Evolutionary conservation across 2,329 filamentous ascomycete genomes (phyloP), one percentile per base, ranked within the genome.

Genomic region (Aspergillus sp.): DNA sequence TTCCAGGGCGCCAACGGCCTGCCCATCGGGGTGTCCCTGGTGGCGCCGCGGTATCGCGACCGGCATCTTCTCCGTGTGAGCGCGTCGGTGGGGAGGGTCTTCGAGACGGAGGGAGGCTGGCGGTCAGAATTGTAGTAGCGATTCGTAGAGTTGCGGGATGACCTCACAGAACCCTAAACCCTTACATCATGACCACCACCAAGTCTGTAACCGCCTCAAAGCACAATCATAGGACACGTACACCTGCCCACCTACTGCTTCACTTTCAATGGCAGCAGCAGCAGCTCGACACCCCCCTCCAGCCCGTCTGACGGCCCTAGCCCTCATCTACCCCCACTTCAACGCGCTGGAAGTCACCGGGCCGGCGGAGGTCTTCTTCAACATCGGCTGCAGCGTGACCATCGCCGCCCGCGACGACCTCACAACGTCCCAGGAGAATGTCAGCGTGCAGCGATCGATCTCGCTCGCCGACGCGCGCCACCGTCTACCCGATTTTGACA

Each of bases 21-120:
- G 75, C 86, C 85, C 0, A 76, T 88, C 34, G 85, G 86, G 0
- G 58, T 84, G 17, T 81, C 79, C 0, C 61, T 83, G 1, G 76
- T 83, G 0, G 73, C 72, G 0, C 70, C 76, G 1, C 66, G 79
- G 19, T 81, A 77, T 55, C 56, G 63, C 4, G 78, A 82, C 19
- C 40, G 40, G 11, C 40, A 42, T 42, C 17, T 42, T 19, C 40
- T 42, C 16, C 40, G 40, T 2, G 40, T 42, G 40, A 23, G 40
- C 19, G 16, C 40, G 16, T 16, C n/a, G 40, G 40, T 21, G 16
- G 40, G 40, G 5, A 21, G 10, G n/a, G 19, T 21, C 11, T 42
- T 42, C 11, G 40, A 42, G 19, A 13, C 40, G 3, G 40, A 41
- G 19, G 40, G 40, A 21, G 40, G 40, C 7, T 42, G 40, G 40